Conservation (phyloP, 2,329 filamentous ascomycete genomes). For the Botryotinia narcissicola region DNA sequence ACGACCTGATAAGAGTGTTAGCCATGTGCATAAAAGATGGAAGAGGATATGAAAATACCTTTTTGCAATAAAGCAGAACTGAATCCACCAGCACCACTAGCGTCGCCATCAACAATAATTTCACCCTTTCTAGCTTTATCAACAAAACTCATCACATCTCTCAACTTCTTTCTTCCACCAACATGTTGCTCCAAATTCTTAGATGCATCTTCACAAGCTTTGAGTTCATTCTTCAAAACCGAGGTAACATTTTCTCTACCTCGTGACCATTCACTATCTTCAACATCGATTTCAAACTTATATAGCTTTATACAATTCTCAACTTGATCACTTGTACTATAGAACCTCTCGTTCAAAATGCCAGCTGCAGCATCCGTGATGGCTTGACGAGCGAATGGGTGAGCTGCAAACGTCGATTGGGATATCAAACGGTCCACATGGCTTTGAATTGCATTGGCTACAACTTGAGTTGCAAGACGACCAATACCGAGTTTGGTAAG, state of each 20-base stretch:
- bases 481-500: conserved; percentile 94
- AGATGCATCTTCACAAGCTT: conserved; percentile 76
- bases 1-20: conserved; percentile 56
- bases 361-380: conserved; percentile 87
- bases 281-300: conserved; percentile 96
- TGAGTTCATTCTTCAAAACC: conserved; percentile 83
- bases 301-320: conserved; percentile 99
- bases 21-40: neutral
- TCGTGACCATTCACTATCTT: conserved; percentile 82
- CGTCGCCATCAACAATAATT: conserved; percentile 77
- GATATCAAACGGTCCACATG: conserved; percentile 77
- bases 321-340: conserved; percentile 95
- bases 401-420: conserved; percentile 79
- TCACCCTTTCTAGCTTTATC: conserved; percentile 88
- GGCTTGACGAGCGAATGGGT: conserved; percentile 89
- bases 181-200: conserved; percentile 73
- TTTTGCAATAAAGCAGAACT: conserved; percentile 79
- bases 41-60: conserved; percentile 54
- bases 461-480: conserved; percentile 85
- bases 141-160: conserved; percentile 86
- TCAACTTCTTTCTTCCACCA: conserved; percentile 79
- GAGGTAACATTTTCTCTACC: conserved; percentile 78
- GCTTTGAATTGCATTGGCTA: conserved; percentile 81
- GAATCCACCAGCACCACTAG: conserved; percentile 88
- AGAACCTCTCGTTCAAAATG: conserved; percentile 91